These are phyloP conservation scores for Colletotrichum higginsianum DNA, from an alignment of 2,329 filamentous ascomycete genomes.

Conservation along the genomic window DNA sequence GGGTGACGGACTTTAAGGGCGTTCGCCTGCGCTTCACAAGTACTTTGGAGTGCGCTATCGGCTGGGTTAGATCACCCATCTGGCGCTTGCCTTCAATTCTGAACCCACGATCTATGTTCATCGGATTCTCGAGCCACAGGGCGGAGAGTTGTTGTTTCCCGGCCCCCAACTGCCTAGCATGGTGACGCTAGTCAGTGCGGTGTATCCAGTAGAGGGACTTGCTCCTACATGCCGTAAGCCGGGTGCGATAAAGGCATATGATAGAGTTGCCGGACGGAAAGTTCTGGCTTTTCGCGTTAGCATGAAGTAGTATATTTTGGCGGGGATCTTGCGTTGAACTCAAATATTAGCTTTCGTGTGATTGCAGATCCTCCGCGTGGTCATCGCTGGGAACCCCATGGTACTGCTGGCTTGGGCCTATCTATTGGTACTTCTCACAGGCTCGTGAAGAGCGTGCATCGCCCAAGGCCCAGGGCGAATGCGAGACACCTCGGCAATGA, in stretches of 20 bases:
- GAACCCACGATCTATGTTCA: not conserved
- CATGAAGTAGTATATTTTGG: not conserved
- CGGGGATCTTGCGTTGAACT: not conserved
- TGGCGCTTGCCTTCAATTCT: not conserved
- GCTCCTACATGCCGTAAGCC: not conserved
- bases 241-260: not conserved
- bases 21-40: not conserved
- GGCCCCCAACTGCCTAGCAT: slow-evolving; percentile 11
- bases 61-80: no score
- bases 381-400: slow-evolving; percentile 18
- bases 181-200: slow-evolving; percentile 5
- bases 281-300: slow-evolving; percentile 8
- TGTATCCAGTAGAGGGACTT: not conserved
- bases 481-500: not conserved
- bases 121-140: not conserved
- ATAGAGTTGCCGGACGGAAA: slow-evolving; percentile 1
- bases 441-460: not conserved
- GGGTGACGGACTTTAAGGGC: not conserved
- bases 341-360: slow-evolving; percentile 7
- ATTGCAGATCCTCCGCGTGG: slow-evolving; percentile 31
- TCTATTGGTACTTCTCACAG: not conserved
- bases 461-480: not conserved
- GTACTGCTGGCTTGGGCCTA: slow-evolving; percentile 4
- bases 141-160: not conserved
- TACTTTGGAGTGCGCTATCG: not conserved